Percentiles rank a stretch among this genome's conserved stretches.
phyloP scores from a whole-genome alignment of 1,139 yeast genomes.

The Geotrichum cucujoidarum region DNA sequence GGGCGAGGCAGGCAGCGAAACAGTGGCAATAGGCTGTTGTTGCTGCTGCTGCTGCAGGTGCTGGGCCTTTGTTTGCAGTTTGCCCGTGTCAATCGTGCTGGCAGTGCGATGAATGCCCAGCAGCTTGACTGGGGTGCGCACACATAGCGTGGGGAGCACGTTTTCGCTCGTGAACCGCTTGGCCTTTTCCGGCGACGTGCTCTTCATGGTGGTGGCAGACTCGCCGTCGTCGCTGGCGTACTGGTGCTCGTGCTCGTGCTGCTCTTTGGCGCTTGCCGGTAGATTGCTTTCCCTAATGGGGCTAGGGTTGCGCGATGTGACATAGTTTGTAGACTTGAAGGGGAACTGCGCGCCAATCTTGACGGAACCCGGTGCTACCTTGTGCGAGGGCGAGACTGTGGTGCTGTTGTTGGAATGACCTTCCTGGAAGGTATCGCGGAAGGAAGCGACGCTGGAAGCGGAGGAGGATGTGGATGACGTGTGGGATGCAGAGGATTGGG shows the following conservation, averaged over 20 bases:
- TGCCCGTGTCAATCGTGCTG: not conserved
- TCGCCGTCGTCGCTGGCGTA: not conserved
- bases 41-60: not conserved
- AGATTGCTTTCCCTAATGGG: not conserved
- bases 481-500: not conserved
- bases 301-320: not conserved
- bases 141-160: conserved; percentile 11
- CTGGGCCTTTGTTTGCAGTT: not conserved
- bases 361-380: not conserved
- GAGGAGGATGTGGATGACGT: not conserved
- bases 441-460: not conserved
- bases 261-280: not conserved
- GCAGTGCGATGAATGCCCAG: conserved; percentile 2
- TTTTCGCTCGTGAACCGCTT: conserved; percentile 7
- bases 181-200: conserved; percentile 4
- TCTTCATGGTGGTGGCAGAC: no score
- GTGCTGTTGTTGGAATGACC: no score
- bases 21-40: not conserved
- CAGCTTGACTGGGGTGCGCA: conserved; percentile 7
- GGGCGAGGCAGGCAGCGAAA: conserved; percentile 1
- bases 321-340: conserved; percentile 1
- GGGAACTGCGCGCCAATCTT: conserved; percentile 2
- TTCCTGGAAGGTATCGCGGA: not conserved
- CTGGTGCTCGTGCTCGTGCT: not conserved
- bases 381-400: not conserved